Evolutionary conservation across 139 green algal species (phyloP), one percentile per base, ranked within the genome.

Genomic region (Coccomyxa sp.): DNA sequence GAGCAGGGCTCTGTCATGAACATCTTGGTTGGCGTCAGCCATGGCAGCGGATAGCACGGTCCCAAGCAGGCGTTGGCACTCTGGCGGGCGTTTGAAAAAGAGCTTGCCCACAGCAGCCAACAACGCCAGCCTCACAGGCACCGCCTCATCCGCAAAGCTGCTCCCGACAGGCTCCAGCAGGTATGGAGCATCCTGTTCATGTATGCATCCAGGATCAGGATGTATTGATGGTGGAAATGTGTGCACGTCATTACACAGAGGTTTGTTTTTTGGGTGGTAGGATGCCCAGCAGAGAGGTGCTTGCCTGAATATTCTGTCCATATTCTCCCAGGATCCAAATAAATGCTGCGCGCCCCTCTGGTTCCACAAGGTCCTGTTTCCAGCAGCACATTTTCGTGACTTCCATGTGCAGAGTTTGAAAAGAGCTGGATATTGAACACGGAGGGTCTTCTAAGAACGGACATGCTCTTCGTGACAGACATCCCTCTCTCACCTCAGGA

Each of bases 321-420:
- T 96, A 95, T 87, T 98, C 91, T 0, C 96, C 96, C 23, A 98
- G 82, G 30, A 99, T 94, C 95, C 95, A 99, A 13, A 98, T 83
- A 58, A 97, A 91, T 1, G 95, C 94, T 27, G 94, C 93, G 11
- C 90, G 87, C 0, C 95, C 95, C n/a, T 91, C 85, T 13, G 94
- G 89, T 81, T 96, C 90, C 25, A 67, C 74, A 12, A 98, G 82
- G 1, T 84, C 63, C 83, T 89, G 82, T 58, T n/a, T 21, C 66
- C 31, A 82, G 23, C 63, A 71, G 21, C 18, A 11, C 63, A 21
- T 9, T 25, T 11, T 71, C 18, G 1, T 71, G 9, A 71, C 38
- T 51, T 51, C 38, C n/a, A n/a, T n/a, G n/a, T n/a, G n/a, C n/a
- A n/a, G n/a, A n/a, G n/a, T n/a, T n/a, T n/a, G n/a, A n/a, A n/a